Conservation (phyloP, 1,139 yeast species). For the Hansenula lynferdii region DNA sequence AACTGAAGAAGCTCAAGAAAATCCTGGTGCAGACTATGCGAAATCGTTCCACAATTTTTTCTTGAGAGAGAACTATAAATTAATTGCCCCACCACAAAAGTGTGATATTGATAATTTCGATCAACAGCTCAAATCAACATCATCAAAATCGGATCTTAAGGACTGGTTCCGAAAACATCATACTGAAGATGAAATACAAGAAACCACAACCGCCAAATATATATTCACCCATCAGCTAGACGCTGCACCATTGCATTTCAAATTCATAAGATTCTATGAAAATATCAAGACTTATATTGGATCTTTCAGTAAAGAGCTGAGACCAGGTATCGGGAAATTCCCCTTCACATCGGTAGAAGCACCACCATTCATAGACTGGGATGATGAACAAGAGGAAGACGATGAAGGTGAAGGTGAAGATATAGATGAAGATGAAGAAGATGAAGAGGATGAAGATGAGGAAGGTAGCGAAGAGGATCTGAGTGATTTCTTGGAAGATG, state of each 20-base stretch:
- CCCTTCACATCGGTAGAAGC: slow-evolving; percentile 67
- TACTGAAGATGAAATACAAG: slow-evolving; percentile 27
- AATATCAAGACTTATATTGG: slow-evolving; percentile 80
- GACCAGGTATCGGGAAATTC: slow-evolving; percentile 42
- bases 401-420: slow-evolving; percentile 51
- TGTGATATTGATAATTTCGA: slow-evolving; percentile 10
- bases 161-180: slow-evolving; percentile 27
- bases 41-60: slow-evolving; percentile 13
- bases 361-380: slow-evolving; percentile 59
- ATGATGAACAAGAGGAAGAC: slow-evolving; percentile 53
- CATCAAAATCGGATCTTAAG: slow-evolving; percentile 7
- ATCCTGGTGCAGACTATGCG: slow-evolving; percentile 7
- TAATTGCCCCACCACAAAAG: background rate
- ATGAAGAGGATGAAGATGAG: slow-evolving; percentile 65
- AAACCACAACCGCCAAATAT: slow-evolving; percentile 28
- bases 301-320: slow-evolving; percentile 45
- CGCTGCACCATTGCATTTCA: slow-evolving; percentile 38
- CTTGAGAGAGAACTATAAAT: slow-evolving; percentile 4
- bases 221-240: slow-evolving; percentile 29
- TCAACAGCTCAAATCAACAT: slow-evolving; percentile 8
- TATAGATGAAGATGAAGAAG: slow-evolving; percentile 35
- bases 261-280: slow-evolving; percentile 73
- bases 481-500: slow-evolving; percentile 20
- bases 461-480: slow-evolving; percentile 37
- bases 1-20: slow-evolving; percentile 1